Evolutionary conservation across 164 flowering plant genomes (phyloP).

Genomic region (Nelumbo lutea): DNA sequence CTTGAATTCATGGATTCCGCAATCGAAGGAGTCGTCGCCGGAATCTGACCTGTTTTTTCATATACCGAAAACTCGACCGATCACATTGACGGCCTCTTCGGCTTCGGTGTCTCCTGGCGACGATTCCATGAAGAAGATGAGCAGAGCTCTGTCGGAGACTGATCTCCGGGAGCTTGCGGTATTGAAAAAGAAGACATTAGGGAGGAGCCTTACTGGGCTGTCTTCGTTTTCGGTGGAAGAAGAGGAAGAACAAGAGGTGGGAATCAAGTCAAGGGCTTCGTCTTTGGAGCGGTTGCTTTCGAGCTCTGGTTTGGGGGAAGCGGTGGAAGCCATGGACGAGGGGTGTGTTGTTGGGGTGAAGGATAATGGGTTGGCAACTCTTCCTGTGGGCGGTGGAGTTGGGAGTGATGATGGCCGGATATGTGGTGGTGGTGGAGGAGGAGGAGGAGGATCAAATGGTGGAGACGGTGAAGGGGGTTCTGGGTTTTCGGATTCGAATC

Average conservation of each 20-base stretch:
- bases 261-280: constrained; percentile 6
- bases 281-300: constrained; percentile 23
- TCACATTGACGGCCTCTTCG: constrained; percentile 15
- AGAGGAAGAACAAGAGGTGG: constrained; percentile 16
- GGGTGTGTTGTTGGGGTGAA: constrained; percentile 15
- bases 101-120: constrained; percentile 10
- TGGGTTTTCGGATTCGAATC: constrained; percentile 19
- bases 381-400: constrained; percentile 16
- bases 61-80: constrained; percentile 18
- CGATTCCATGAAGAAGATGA: constrained; percentile 23
- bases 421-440: constrained; percentile 22
- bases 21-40: constrained; percentile 9
- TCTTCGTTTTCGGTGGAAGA: constrained; percentile 17
- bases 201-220: background rate
- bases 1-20: constrained; percentile 25
- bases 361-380: constrained; percentile 8
- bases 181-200: constrained; percentile 7
- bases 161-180: constrained; percentile 27
- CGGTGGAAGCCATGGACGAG: constrained; percentile 20
- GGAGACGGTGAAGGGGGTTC: constrained; percentile 14
- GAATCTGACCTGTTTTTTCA: constrained; percentile 9
- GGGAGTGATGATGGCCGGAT: constrained; percentile 28
- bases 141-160: constrained; percentile 39
- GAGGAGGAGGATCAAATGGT: constrained; percentile 16
- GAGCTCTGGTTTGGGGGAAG: constrained; percentile 27